These are phyloP conservation scores for Irineochytrium annulatum DNA, from an alignment of 192 early-diverging fungal genomes.

Conservation along the genomic window DNA sequence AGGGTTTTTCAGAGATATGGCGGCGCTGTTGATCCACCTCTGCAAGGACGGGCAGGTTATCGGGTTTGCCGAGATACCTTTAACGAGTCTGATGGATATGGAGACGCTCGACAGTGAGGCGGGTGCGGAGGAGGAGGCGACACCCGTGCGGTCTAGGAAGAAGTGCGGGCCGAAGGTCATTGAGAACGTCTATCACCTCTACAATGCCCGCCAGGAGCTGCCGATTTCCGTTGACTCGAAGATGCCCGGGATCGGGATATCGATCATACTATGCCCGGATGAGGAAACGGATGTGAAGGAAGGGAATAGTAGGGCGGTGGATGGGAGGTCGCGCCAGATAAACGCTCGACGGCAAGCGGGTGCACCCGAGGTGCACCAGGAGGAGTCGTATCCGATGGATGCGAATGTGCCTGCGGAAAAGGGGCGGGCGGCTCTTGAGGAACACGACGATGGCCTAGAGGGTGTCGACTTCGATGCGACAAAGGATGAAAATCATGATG, in stretches of 20 bases:
- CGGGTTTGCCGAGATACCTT: conserved; percentile 37
- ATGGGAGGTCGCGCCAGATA: no score
- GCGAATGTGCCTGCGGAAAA: background rate
- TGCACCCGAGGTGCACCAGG: no score
- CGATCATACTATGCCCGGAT: conserved; percentile 27
- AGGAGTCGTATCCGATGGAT: background rate
- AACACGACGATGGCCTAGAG: no score
- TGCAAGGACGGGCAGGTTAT: conserved; percentile 27
- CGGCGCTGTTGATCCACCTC: conserved; percentile 36
- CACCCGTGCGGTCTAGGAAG: background rate
- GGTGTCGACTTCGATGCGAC: no score
- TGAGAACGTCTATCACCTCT: conserved; percentile 38
- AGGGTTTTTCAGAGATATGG: conserved; percentile 32
- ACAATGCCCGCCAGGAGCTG: conserved; percentile 31
- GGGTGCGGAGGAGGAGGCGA: conserved; percentile 2
- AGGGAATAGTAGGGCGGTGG: background rate
- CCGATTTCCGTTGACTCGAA: conserved; percentile 26
- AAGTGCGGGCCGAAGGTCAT: conserved; percentile 5
- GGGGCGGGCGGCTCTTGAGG: no score
- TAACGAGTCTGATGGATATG: conserved; percentile 23
- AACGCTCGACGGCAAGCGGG: no score
- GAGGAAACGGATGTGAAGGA: conserved; percentile 15
- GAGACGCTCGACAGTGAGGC: background rate
- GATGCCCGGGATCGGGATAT: conserved; percentile 33
- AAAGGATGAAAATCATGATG: no score